Percentiles rank a stretch among this genome's conserved stretches.
These are phyloP conservation scores for Colletotrichum simmondsii DNA, from an alignment of 2,329 filamentous ascomycete genomes.

Conservation along the genomic window DNA sequence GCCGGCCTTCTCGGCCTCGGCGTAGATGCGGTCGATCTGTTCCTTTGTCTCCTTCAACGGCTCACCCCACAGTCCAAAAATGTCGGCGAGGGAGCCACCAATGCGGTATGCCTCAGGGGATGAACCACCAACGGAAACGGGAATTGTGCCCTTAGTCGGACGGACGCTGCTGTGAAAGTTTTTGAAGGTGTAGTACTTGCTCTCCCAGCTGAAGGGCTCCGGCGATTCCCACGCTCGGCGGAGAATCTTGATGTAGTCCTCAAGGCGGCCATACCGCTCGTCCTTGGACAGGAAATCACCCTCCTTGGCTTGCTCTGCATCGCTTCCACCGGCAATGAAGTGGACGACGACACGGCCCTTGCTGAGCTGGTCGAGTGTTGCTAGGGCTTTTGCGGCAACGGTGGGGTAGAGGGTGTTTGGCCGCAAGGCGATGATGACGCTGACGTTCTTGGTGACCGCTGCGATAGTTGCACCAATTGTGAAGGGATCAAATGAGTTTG, in stretches of 20 bases:
- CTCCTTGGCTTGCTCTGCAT: conserved; percentile 68
- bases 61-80: conserved; percentile 73
- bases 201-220: conserved; percentile 71
- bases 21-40: conserved; percentile 70
- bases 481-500: conserved; percentile 65
- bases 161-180: conserved; percentile 65
- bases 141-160: conserved; percentile 63
- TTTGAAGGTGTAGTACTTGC: conserved; percentile 70
- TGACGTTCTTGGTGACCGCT: conserved; percentile 67
- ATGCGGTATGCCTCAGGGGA: conserved; percentile 69
- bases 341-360: conserved; percentile 69
- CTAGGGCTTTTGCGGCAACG: conserved; percentile 70
- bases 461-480: conserved; percentile 69
- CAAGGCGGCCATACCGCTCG: conserved; percentile 66
- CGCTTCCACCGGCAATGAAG: conserved; percentile 71
- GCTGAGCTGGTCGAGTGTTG: conserved; percentile 70
- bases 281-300: conserved; percentile 69
- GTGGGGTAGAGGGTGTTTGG: conserved; percentile 72
- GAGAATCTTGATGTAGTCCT: conserved; percentile 72
- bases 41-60: conserved; percentile 72
- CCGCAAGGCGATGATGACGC: conserved; percentile 69
- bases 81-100: conserved; percentile 68
- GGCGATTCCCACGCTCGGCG: conserved; percentile 66
- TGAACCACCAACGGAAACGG: conserved; percentile 69
- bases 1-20: conserved; percentile 67